Base-by-base conservation (phyloP, 306 rosid genomes). In the Casuarina equisetifolia region DNA sequence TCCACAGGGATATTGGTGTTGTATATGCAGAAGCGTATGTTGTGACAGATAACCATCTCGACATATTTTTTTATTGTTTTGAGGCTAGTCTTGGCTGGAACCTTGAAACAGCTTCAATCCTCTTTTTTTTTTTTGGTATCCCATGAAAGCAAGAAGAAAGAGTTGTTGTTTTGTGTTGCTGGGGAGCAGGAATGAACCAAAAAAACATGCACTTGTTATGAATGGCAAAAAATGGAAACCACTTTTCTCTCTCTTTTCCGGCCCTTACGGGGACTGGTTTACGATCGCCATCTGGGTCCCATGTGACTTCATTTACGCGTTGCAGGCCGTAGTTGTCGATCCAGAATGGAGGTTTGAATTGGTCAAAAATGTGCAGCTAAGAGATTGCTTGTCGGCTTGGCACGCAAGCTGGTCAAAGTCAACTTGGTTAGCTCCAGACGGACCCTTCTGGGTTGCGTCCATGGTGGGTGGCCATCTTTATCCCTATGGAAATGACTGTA, bases 331-430 rank as follows among this genome's bases (percentile, higher is more conserved):
- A 58, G 54, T 0, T 75, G 59, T n/a, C 40, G 51, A 72, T 58
- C 32, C 59, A 55, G 73, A 72, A 64, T 45, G n/a, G 59, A 70
- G 75, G 73, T 75, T 69, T 80, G 74, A 49, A 81, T 17, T 13
- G 17, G 90, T 86, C 86, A 86, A 86, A 85, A 46, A 62, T 69
- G 88, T 74, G 73, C 80, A 71, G 86, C 85, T 72, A 25, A 74
- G 8, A 68, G 43, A 78, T 74, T 57, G n/a, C 81, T 80, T 85
- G 77, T 74, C 44, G 78, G 58, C 45, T 61, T 16, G 58, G 58
- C 1, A 17, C 1, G 5, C 58, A 80, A 78, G 78, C 9, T 52
- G 68, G 87, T 88, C 82, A 76, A 83, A 69, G 82, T 79, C 77
- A 72, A 62, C 77, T 50, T 38, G 5, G 45, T 35, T 49, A 55